Conservation (phyloP, 345 rosid species). For the Syzygium aqueum region DNA sequence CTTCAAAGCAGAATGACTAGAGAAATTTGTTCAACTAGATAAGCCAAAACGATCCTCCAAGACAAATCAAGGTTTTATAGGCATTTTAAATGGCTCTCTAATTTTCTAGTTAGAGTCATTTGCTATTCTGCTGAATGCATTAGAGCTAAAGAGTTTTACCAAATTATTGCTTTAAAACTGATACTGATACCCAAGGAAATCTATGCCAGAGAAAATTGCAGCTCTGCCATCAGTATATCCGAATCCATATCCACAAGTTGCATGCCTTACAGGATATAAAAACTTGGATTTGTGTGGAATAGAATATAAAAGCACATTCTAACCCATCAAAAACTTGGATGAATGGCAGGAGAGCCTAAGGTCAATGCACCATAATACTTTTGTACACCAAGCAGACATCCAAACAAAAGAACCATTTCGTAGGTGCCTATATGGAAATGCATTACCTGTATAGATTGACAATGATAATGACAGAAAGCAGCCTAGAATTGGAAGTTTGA, state of each 20-base stretch:
- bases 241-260: background rate
- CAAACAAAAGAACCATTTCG: background rate
- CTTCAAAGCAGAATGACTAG: background rate
- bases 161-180: background rate
- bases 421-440: background rate
- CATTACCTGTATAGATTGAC: background rate
- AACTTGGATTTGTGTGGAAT: background rate
- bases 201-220: background rate
- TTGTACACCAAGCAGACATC: background rate
- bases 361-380: background rate
- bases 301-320: background rate
- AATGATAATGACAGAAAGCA: background rate
- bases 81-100: background rate
- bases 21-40: background rate
- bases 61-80: background rate
- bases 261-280: background rate
- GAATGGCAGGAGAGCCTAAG: background rate
- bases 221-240: background rate
- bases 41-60: background rate
- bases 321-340: background rate
- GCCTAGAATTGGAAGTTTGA: background rate
- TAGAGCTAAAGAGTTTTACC: background rate
- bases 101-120: background rate
- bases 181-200: background rate
- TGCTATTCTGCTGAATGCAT: background rate